These are phyloP conservation scores for Triangularia verruculosa DNA, from an alignment of 2,329 filamentous ascomycete genomes.

Conservation along the genomic window DNA sequence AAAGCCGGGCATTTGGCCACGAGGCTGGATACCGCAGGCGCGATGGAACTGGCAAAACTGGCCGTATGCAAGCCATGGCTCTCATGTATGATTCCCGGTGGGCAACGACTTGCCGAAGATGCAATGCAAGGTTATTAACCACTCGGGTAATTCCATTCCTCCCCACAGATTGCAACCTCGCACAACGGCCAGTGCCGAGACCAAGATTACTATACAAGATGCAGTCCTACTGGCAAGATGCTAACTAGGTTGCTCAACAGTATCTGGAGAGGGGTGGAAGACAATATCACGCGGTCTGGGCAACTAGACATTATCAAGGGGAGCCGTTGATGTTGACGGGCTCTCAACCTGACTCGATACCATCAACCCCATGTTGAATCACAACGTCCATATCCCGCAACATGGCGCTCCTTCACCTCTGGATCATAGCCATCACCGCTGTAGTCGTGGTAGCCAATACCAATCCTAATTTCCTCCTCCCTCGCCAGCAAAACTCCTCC, in stretches of 20 bases:
- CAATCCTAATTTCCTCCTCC: background rate
- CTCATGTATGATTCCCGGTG: too few species aligned
- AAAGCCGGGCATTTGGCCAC: too few species aligned
- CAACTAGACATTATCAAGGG: background rate
- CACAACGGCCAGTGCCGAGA: background rate
- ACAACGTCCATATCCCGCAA: background rate
- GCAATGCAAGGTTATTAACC: background rate
- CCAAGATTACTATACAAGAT: background rate
- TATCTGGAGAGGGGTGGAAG: background rate
- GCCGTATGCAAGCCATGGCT: too few species aligned
- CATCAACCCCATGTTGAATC: too few species aligned
- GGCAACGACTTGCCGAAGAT: background rate
- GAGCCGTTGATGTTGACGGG: background rate
- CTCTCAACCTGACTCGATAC: background rate
- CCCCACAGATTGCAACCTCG: background rate
- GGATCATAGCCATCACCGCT: background rate
- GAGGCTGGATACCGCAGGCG: too few species aligned
- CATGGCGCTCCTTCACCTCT: background rate
- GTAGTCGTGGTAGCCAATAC: background rate
- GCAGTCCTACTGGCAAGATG: background rate
- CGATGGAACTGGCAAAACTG: too few species aligned
- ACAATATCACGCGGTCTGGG: background rate
- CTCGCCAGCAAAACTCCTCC: conserved; percentile 12
- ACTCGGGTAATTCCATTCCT: background rate
- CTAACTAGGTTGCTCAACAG: background rate